Base-by-base conservation (phyloP, 768 basidiomycete species). In the Rubroboletus pulcherrimus region DNA sequence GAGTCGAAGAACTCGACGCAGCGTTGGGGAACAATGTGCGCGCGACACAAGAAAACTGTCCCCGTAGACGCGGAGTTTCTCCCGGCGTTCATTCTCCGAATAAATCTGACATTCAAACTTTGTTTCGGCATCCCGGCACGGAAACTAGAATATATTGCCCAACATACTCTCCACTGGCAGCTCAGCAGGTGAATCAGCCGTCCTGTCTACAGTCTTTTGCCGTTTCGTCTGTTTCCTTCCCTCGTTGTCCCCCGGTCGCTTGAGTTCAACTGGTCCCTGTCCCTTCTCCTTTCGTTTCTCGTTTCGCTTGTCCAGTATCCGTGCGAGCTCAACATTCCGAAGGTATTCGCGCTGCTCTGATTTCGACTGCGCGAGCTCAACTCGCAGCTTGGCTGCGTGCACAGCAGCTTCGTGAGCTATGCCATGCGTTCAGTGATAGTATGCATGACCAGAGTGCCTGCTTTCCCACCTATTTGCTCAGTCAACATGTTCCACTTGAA, bases 401-500 rank as follows among this genome's bases (percentile, higher is more conserved):
- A 91, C 77, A 17, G 93, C 94, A 9, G 91, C 85, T 73, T 98
- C 97, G 63, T 98, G 91, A 30, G 95, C 97, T 98, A 60, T 35
- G 17, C 54, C 49, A 38, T 50, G 21, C 21, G 14, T 51, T 62
- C 17, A 67, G 62, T 42, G 29, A 62, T 7, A 15, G 38, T 11
- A 39, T 19, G 14, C 34, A 50, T 52, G 24, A 42, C 30, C 11
- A 53, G 39, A 44, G 5, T 3, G 29, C n/a, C 24, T 17, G 14
- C n/a, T 45, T 17, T 80, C 94, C 71, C 68, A 96, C 96, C 93
- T 63, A 99, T 87, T 80, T 98, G 96, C 73, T 98, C 97, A 7
- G 93, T 95, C 55, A 99, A 77, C 96, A 97, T 97, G 72, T 89
- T 86, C 97, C 97, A 99, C 66, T 95, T 97, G 79, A 98, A 99